Percentiles rank a stretch among this genome's conserved stretches.
Conservation (phyloP, 305 asterid genomes). For the Fraxinus greggii region DNA sequence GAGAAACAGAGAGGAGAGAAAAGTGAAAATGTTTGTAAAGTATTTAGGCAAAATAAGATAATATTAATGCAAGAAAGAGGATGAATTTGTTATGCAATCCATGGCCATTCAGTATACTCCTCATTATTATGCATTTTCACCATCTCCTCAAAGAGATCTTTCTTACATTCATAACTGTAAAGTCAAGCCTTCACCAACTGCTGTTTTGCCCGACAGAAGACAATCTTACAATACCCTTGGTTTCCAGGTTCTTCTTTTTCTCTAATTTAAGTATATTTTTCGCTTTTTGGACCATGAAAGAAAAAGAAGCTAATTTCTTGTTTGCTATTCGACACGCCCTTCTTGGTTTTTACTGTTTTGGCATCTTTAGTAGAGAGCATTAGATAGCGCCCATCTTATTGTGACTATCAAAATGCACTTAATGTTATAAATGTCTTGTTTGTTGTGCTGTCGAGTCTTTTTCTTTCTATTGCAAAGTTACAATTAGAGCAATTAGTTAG, state of each 20-base stretch:
- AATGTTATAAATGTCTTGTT: neutral
- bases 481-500: neutral
- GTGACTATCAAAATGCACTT: neutral
- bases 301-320: neutral
- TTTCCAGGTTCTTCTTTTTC: conserved; percentile 51
- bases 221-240: conserved; percentile 65
- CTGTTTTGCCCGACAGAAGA: conserved; percentile 31
- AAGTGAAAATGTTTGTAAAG: conserved; percentile 11
- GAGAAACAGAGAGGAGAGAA: neutral
- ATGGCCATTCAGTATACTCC: conserved; percentile 54
- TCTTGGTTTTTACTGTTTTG: neutral
- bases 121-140: conserved; percentile 28
- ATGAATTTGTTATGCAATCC: conserved; percentile 54
- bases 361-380: neutral
- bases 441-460: neutral
- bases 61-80: conserved; percentile 38
- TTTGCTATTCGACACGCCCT: no score
- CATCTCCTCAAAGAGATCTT: conserved; percentile 26
- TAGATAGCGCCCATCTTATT: neutral
- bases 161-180: conserved; percentile 32
- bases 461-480: neutral
- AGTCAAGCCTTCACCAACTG: conserved; percentile 38
- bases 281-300: neutral
- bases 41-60: conserved; percentile 18
- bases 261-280: neutral